A percentile compares a stretch with the other conserved stretches of the same genome.
Evolutionary conservation across 768 basidiomycete genomes (phyloP).

Genomic region (Cytidiella melzeri): DNA sequence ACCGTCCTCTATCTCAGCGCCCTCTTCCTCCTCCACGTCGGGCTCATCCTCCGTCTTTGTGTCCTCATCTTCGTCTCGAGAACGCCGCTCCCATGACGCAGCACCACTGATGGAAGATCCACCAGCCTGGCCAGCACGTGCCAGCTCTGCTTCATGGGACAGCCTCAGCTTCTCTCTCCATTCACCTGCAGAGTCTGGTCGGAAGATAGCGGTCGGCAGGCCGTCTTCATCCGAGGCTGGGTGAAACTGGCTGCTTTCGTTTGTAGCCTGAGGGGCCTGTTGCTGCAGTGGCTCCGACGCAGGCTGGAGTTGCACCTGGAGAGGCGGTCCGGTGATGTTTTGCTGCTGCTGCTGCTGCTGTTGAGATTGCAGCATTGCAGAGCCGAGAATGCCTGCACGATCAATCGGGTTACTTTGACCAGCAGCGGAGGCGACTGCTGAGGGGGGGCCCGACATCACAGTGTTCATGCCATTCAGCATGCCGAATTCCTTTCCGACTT

Average conservation of each 20-base stretch:
- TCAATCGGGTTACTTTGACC: slow-evolving; percentile 42
- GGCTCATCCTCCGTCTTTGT: slow-evolving; percentile 66
- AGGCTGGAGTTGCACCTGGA: slow-evolving; percentile 24
- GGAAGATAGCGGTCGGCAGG: slow-evolving; percentile 74
- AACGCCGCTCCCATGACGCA: slow-evolving; percentile 45
- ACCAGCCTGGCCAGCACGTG: slow-evolving; percentile 32
- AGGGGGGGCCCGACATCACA: slow-evolving; percentile 45
- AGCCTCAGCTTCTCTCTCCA: slow-evolving; percentile 78
- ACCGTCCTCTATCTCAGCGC: slow-evolving; percentile 53
- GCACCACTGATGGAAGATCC: slow-evolving; percentile 28
- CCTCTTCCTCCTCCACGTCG: slow-evolving; percentile 58
- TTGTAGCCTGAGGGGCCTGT: slow-evolving; percentile 16
- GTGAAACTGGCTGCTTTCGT: slow-evolving; percentile 33
- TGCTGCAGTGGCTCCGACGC: slow-evolving; percentile 18
- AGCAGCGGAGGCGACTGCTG: slow-evolving; percentile 40
- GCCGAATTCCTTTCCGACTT: slow-evolving; percentile 64
- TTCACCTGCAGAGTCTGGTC: slow-evolving; percentile 78
- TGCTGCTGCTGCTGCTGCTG: slow-evolving; percentile 28
- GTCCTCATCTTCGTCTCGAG: slow-evolving; percentile 57
- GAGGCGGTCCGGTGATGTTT: slow-evolving; percentile 11
- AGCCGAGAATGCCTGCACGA: slow-evolving; percentile 37
- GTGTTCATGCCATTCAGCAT: slow-evolving; percentile 55
- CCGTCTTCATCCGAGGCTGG: slow-evolving; percentile 42
- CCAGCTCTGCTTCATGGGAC: slow-evolving; percentile 58
- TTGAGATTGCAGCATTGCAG: slow-evolving; percentile 36